Percentiles rank a stretch among this genome's conserved stretches.
These are phyloP conservation scores for Rhizopus delemar DNA, from an alignment of 371 early-diverging fungal species.

Conservation along the genomic window DNA sequence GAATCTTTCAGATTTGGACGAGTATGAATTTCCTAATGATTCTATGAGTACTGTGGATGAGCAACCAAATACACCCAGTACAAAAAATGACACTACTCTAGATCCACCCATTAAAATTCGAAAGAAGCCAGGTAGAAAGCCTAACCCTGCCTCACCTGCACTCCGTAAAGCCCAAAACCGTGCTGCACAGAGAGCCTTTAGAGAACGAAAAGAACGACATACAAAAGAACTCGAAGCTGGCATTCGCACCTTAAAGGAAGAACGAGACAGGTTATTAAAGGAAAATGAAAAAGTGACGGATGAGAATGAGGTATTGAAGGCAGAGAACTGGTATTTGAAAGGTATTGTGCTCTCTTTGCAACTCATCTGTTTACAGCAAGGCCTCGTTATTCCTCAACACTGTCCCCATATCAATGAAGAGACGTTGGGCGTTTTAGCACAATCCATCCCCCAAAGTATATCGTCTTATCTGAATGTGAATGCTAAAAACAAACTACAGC, in stretches of 20 bases:
- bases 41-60: background rate
- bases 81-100: background rate
- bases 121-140: slow-evolving; percentile 84
- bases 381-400: slow-evolving; percentile 40
- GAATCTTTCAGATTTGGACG: slow-evolving; percentile 26
- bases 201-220: slow-evolving; percentile 76
- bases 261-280: slow-evolving; percentile 38
- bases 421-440: slow-evolving; percentile 29
- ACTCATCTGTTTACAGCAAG: slow-evolving; percentile 43
- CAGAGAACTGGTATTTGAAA: slow-evolving; percentile 64
- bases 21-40: slow-evolving; percentile 11
- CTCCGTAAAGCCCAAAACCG: slow-evolving; percentile 79
- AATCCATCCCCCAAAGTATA: slow-evolving; percentile 37
- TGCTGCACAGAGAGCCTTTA: slow-evolving; percentile 77
- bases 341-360: slow-evolving; percentile 55
- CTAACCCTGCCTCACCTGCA: slow-evolving; percentile 66
- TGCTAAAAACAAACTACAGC: slow-evolving; percentile 32
- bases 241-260: slow-evolving; percentile 60
- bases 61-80: background rate
- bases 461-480: slow-evolving; percentile 38
- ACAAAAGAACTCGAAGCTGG: slow-evolving; percentile 63
- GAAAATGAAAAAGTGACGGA: slow-evolving; percentile 55
- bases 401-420: slow-evolving; percentile 38
- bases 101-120: slow-evolving; percentile 29
- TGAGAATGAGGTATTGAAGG: slow-evolving; percentile 52